These are phyloP conservation scores for Murraya paniculata DNA, from an alignment of 345 rosid genomes.

Conservation along the genomic window DNA sequence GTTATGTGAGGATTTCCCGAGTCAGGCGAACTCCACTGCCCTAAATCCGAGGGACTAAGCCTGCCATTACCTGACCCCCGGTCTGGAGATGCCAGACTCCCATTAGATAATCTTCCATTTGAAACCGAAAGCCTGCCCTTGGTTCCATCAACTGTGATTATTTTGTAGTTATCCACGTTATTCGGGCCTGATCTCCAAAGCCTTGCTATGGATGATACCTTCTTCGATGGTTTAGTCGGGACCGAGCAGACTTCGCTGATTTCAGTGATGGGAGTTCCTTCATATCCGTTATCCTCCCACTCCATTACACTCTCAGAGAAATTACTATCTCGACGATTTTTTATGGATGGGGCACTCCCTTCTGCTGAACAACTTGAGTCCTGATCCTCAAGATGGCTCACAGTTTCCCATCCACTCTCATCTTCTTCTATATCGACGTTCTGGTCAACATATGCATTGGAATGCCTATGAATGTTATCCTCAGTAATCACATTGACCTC, in stretches of 20 bases:
- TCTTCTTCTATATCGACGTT: conserved; percentile 67
- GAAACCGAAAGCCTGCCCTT: conserved; percentile 72
- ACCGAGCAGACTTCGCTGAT: conserved; percentile 59
- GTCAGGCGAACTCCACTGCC: conserved; percentile 88
- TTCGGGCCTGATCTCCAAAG: conserved; percentile 69
- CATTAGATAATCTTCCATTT: conserved; percentile 70
- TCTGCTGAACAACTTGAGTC: conserved; percentile 74
- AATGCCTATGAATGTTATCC: conserved; percentile 36
- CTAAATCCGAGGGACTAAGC: conserved; percentile 58
- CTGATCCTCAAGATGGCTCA: conserved; percentile 79
- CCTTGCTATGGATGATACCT: conserved; percentile 66
- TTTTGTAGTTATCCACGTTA: conserved; percentile 62
- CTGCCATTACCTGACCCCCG: conserved; percentile 60
- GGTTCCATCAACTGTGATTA: conserved; percentile 61
- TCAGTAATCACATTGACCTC: conserved; percentile 33
- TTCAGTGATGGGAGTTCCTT: conserved; percentile 56
- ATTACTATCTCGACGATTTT: conserved; percentile 42
- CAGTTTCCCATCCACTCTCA: conserved; percentile 98
- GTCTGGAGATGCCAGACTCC: conserved; percentile 55
- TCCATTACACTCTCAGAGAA: conserved; percentile 54
- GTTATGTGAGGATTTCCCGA: conserved; percentile 59
- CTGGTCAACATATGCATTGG: conserved; percentile 35
- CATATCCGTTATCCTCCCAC: conserved; percentile 51
- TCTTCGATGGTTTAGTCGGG: conserved; percentile 51
- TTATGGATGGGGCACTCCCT: conserved; percentile 51